These are phyloP conservation scores for Stephanodiscus triporus DNA, from an alignment of 108 stramenopile genomes.

Conservation along the genomic window DNA sequence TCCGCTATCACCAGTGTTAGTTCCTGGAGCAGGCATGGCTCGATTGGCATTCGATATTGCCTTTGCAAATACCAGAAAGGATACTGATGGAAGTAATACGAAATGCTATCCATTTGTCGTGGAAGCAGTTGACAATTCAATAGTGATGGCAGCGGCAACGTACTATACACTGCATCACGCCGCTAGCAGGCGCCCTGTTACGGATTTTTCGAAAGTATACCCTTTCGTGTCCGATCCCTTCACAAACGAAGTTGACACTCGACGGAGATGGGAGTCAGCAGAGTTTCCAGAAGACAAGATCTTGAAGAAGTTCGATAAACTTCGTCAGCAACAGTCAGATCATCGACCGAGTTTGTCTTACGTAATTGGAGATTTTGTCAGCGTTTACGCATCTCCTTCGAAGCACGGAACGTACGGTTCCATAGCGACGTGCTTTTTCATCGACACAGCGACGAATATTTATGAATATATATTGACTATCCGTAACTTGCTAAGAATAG, in stretches of 20 bases:
- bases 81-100: conserved; percentile 1
- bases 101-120: conserved; percentile 53
- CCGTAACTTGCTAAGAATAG: conserved; percentile 31
- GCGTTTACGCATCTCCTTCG: conserved; percentile 38
- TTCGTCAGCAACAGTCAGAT: conserved; percentile 12
- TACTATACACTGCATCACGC: conserved; percentile 47
- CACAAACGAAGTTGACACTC: conserved; percentile 77
- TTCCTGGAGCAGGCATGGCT: conserved; percentile 85
- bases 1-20: conserved; percentile 53
- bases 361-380: conserved; percentile 77
- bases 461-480: conserved; percentile 73
- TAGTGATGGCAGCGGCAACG: conserved; percentile 78
- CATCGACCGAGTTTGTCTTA: conserved; percentile 64
- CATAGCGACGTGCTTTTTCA: conserved; percentile 80
- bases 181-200: not conserved
- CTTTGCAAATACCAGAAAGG: conserved; percentile 12
- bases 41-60: conserved; percentile 76
- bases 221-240: conserved; percentile 71
- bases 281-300: conserved; percentile 53
- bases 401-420: conserved; percentile 54
- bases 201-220: conserved; percentile 36
- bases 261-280: conserved; percentile 58
- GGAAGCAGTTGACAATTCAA: conserved; percentile 79
- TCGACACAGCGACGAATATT: conserved; percentile 86
- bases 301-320: not conserved